phyloP scores from a whole-genome alignment of 441 rosid genomes.

The Mallotus repandus region DNA sequence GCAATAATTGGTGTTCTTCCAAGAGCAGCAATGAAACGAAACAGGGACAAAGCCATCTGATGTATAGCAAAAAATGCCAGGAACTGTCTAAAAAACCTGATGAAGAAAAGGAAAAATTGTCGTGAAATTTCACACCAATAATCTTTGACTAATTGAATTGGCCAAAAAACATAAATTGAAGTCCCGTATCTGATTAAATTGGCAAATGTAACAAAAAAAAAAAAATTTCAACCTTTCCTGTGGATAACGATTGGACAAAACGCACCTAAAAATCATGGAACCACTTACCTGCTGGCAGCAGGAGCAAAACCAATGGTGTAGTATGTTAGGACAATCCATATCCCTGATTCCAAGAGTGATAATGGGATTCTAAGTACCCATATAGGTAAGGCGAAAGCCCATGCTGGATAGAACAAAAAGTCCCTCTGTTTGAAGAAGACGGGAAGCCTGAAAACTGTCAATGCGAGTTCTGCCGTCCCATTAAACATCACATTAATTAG shows the following conservation, averaged over 20 bases:
- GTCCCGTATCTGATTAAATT: too few relatives aligned
- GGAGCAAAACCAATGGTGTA: constrained; percentile 80
- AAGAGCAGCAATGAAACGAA: constrained; percentile 78
- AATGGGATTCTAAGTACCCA: constrained; percentile 66
- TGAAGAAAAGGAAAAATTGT: constrained; percentile 12
- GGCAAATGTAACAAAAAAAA: not conserved
- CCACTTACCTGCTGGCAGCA: constrained; percentile 59
- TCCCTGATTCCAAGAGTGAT: constrained; percentile 58
- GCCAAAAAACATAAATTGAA: too few relatives aligned
- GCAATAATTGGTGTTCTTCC: constrained; percentile 82
- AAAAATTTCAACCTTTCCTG: not conserved
- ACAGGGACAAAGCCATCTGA: constrained; percentile 89
- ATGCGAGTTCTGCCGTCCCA: constrained; percentile 71
- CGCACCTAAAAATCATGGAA: not conserved
- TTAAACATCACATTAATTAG: constrained; percentile 77
- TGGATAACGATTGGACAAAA: not conserved
- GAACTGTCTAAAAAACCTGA: constrained; percentile 79
- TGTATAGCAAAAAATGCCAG: constrained; percentile 66
- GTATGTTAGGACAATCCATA: constrained; percentile 69
- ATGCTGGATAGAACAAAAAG: constrained; percentile 71
- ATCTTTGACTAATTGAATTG: not conserved
- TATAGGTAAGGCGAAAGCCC: constrained; percentile 76
- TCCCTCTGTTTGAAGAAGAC: constrained; percentile 90
- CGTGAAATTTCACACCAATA: constrained; percentile 9
- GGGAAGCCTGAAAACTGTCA: constrained; percentile 67